A percentile compares a stretch with the other conserved stretches of the same genome.
These are phyloP conservation scores for Ophiostoma sp. DNA, from an alignment of 2,329 filamentous ascomycete species.

Conservation along the genomic window DNA sequence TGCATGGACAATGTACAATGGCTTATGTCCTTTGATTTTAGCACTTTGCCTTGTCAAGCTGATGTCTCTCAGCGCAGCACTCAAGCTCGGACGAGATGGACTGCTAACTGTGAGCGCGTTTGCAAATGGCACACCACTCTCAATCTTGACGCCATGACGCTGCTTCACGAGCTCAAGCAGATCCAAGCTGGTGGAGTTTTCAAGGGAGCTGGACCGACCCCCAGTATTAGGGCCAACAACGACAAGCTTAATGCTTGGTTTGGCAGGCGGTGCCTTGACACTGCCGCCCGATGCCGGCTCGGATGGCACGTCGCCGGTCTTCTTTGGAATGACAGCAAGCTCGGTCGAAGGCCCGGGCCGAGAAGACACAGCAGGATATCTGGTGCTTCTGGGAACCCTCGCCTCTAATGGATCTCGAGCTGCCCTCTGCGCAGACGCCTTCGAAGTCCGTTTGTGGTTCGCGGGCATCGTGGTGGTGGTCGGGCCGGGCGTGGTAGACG, in stretches of 20 bases:
- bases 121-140: slow-evolving; percentile 33
- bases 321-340: background rate
- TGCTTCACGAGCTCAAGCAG: slow-evolving; percentile 17
- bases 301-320: background rate
- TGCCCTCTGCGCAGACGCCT: background rate
- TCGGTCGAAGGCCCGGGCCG: background rate
- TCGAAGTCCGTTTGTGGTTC: background rate
- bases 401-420: background rate
- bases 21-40: background rate
- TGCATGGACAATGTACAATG: slow-evolving; percentile 15
- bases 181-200: background rate
- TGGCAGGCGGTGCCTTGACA: background rate
- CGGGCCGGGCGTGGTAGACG: background rate
- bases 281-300: background rate
- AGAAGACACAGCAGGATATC: background rate
- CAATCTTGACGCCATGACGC: slow-evolving; percentile 14
- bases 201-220: background rate
- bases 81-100: background rate
- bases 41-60: background rate
- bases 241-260: background rate
- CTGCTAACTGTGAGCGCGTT: slow-evolving; percentile 27
- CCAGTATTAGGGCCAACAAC: slow-evolving; percentile 5
- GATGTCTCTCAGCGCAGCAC: slow-evolving; percentile 12
- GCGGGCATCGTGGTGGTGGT: background rate
- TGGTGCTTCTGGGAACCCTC: background rate